Conservation (phyloP, 2,329 filamentous ascomycete genomes). For the Colletotrichum somersetense region DNA sequence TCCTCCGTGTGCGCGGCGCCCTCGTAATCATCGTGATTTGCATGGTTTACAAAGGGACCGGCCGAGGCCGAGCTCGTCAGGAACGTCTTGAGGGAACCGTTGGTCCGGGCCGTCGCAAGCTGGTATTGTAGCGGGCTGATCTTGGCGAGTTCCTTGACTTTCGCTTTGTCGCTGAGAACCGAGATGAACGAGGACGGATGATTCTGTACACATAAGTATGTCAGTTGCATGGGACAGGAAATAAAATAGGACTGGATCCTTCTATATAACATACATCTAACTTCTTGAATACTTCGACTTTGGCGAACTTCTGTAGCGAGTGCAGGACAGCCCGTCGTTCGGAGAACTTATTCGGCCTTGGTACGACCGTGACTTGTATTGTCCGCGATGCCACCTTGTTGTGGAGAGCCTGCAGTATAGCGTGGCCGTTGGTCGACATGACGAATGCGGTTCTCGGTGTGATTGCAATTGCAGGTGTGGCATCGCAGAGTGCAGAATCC, state of each 20-base stretch:
- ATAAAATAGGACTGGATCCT: neutral
- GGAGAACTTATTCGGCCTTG: constrained; percentile 63
- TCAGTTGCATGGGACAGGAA: neutral
- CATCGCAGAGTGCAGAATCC: neutral
- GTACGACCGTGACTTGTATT: constrained; percentile 66
- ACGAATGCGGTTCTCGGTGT: neutral
- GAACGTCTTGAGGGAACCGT: constrained; percentile 48
- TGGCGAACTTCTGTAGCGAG: constrained; percentile 62
- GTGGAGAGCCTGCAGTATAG: constrained; percentile 30
- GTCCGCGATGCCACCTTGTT: constrained; percentile 46
- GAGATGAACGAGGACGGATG: constrained; percentile 64
- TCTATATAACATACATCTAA: constrained; percentile 50
- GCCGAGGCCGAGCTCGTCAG: constrained; percentile 45
- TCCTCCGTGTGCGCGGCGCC: constrained; percentile 18
- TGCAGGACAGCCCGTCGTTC: constrained; percentile 69
- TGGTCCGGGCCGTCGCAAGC: constrained; percentile 49
- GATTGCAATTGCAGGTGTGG: constrained; percentile 1
- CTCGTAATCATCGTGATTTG: neutral
- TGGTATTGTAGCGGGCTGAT: constrained; percentile 63
- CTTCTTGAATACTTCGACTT: constrained; percentile 66
- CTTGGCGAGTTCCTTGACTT: constrained; percentile 55
- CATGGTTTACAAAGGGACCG: constrained; percentile 28
- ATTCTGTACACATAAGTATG: constrained; percentile 50
- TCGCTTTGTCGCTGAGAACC: constrained; percentile 57
- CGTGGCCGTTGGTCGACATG: constrained; percentile 34